Evolutionary conservation across 352 stramenopile genomes (phyloP), one percentile per base, ranked within the genome.

Genomic region (Heterotrichella gracilis): DNA sequence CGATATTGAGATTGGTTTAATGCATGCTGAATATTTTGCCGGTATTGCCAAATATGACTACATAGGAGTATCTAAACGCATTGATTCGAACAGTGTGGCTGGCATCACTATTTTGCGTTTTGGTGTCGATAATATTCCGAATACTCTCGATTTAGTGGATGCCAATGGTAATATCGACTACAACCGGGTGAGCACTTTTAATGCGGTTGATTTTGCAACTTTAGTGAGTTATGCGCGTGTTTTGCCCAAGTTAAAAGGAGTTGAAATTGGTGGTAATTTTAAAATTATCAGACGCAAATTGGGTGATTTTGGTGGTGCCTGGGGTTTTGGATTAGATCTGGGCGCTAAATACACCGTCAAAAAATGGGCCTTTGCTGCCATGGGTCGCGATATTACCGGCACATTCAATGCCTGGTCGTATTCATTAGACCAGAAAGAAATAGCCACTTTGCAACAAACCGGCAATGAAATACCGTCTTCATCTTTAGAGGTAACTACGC

Each of bases 81-180:
- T 53, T 17, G 32, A 53, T n/a, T 17, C 9, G 9, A 53, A 53
- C 32, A 53, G 32, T 53, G 32, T 53, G n/a, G 32, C 32, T 53
- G 32, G 32, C 32, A 53, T 53, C n/a, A 17, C 32, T n/a, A 53
- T 53, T 53, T 53, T 53, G n/a, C 32, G 32, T n/a, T 53, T 53
- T 53, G 32, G 32, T 9, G 32, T 53, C 9, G 32, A 53, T n/a
- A 53, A 53, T 53, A 53, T 53, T 53, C 32, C 32, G 9, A 53
- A 53, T n/a, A 53, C 32, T n/a, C 32, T 53, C n/a, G 32, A 53
- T 53, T 53, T 53, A 53, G 32, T 53, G n/a, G 32, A 53, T n/a
- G 32, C 32, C 9, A 53, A 53, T n/a, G 32, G 32, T n/a, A 53
- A 53, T 53, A n/a, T 53, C 9, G 32, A 53, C n/a, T 53, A 53